These are phyloP conservation scores for Oryza coarctata DNA, from an alignment of 176 grass and related monocot species.

Conservation along the genomic window DNA sequence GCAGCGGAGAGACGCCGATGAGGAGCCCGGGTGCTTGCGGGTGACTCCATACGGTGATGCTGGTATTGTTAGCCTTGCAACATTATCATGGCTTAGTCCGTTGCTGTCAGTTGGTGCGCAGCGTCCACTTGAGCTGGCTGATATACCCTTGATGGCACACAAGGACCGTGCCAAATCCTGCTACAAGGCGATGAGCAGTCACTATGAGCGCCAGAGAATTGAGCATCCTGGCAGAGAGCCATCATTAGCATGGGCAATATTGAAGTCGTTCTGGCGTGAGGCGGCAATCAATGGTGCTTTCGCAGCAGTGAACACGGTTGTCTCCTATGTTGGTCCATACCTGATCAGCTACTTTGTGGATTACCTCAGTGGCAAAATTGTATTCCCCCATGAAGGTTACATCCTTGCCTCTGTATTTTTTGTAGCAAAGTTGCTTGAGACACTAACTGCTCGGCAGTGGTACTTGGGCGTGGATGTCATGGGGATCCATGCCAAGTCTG, in stretches of 20 bases:
- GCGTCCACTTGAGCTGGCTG: slow-evolving; percentile 73
- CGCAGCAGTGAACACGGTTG: slow-evolving; percentile 75
- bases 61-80: slow-evolving; percentile 72
- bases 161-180: slow-evolving; percentile 81
- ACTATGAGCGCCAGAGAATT: slow-evolving; percentile 62
- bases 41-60: slow-evolving; percentile 72
- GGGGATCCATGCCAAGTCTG: slow-evolving; percentile 98
- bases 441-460: slow-evolving; percentile 84
- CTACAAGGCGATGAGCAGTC: slow-evolving; percentile 70
- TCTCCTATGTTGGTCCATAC: slow-evolving; percentile 88
- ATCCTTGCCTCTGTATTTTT: slow-evolving; percentile 89
- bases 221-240: slow-evolving; percentile 47
- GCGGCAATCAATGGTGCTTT: slow-evolving; percentile 63
- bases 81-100: slow-evolving; percentile 67
- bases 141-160: slow-evolving; percentile 76
- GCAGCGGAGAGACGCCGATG: slow-evolving; percentile 44
- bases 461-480: slow-evolving; percentile 94
- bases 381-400: slow-evolving; percentile 86
- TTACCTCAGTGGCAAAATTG: slow-evolving; percentile 87
- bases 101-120: slow-evolving; percentile 67
- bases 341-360: slow-evolving; percentile 93
- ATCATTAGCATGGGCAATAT: slow-evolving; percentile 66
- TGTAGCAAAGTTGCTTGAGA: slow-evolving; percentile 72
- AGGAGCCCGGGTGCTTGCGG: slow-evolving; percentile 60
- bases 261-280: slow-evolving; percentile 81